These are phyloP conservation scores for Tolypocladium cylindrosporum DNA, from an alignment of 2,329 filamentous ascomycete genomes.

Conservation along the genomic window DNA sequence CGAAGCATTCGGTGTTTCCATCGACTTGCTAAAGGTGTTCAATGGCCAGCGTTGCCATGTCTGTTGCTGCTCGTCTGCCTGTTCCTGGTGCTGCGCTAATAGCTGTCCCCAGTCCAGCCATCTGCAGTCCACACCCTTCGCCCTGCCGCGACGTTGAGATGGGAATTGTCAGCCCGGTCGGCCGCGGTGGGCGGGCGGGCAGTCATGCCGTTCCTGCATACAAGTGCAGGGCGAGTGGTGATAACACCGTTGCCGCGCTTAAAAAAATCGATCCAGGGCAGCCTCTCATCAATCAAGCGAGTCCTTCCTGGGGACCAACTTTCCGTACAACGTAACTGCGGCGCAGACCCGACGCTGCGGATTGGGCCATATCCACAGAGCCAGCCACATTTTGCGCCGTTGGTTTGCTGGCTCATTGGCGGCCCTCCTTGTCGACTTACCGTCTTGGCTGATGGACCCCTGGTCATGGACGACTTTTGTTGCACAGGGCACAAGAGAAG, in stretches of 20 bases:
- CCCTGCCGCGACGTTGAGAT: neutral
- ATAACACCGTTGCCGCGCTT: neutral
- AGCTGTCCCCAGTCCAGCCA: neutral
- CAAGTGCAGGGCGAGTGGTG: neutral
- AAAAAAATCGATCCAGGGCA: neutral
- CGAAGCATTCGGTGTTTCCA: neutral
- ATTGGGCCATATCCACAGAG: neutral
- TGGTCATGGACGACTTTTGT: neutral
- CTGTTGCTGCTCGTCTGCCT: neutral
- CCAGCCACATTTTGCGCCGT: neutral
- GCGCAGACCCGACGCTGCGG: constrained; percentile 3
- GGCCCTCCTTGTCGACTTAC: neutral
- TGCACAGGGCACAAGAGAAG: neutral
- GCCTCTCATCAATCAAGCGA: neutral
- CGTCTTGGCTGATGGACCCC: neutral
- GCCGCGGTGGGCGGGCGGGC: neutral
- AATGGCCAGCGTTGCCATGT: neutral
- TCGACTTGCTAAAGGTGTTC: neutral
- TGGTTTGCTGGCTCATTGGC: neutral
- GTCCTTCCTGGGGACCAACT: neutral
- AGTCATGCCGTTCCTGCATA: constrained; percentile 5
- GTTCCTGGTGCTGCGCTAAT: neutral
- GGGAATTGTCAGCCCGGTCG: neutral
- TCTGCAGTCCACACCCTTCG: neutral
- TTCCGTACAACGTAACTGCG: neutral